These are phyloP conservation scores for Phytophthora boehmeriae DNA, from an alignment of 352 stramenopile species.

Conservation along the genomic window DNA sequence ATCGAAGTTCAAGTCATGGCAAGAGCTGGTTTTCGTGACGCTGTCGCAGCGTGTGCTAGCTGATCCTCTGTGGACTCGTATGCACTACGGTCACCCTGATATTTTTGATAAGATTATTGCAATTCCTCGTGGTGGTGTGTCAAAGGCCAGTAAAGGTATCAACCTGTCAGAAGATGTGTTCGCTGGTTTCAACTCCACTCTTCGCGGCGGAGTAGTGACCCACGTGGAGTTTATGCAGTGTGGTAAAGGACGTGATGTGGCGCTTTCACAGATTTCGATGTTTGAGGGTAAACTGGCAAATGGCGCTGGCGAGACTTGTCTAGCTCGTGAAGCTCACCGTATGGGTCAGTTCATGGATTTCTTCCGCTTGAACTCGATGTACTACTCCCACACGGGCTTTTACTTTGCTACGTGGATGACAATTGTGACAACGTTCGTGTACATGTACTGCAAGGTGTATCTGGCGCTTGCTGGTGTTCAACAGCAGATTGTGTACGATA, in stretches of 20 bases:
- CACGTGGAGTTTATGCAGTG: slow-evolving; percentile 86
- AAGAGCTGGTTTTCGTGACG: slow-evolving; percentile 84
- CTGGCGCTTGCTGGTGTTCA: slow-evolving; percentile 69
- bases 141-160: slow-evolving; percentile 81
- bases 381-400: slow-evolving; percentile 85
- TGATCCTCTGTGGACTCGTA: slow-evolving; percentile 75
- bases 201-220: slow-evolving; percentile 70
- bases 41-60: slow-evolving; percentile 78
- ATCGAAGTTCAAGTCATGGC: slow-evolving; percentile 83
- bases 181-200: slow-evolving; percentile 72
- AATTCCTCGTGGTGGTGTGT: slow-evolving; percentile 73
- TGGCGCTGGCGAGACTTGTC: slow-evolving; percentile 70
- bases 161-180: slow-evolving; percentile 88
- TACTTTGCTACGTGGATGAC: slow-evolving; percentile 87
- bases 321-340: slow-evolving; percentile 75
- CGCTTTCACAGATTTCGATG: slow-evolving; percentile 81
- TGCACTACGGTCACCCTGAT: slow-evolving; percentile 87
- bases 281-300: slow-evolving; percentile 84
- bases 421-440: slow-evolving; percentile 83
- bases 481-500: slow-evolving; percentile 64
- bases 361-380: slow-evolving; percentile 86
- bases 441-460: slow-evolving; percentile 88
- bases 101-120: slow-evolving; percentile 84
- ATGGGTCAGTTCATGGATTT: slow-evolving; percentile 87
- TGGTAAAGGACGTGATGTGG: slow-evolving; percentile 82